Conservation (phyloP, 352 stramenopile species). For the Pythium rhizo-oryzae region DNA sequence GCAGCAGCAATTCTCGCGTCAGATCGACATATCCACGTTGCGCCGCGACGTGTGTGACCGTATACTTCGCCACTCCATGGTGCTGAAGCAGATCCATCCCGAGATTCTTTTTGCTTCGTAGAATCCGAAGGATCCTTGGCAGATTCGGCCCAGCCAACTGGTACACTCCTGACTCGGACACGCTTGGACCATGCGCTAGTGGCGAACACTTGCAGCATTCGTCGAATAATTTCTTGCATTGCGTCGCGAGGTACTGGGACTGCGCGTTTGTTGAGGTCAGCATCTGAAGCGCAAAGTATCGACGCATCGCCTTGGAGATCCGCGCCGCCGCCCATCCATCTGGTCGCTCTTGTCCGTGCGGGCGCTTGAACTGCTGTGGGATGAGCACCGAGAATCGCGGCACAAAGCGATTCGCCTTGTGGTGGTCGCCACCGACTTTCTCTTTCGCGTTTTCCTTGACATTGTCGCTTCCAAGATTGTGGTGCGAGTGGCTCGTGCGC, state of each 20-base stretch:
- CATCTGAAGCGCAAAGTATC: slow-evolving; percentile 54
- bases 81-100: slow-evolving; percentile 66
- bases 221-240: slow-evolving; percentile 76
- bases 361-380: slow-evolving; percentile 36
- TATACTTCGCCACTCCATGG: slow-evolving; percentile 69
- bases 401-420: slow-evolving; percentile 21
- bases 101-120: slow-evolving; percentile 56
- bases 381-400: slow-evolving; percentile 41
- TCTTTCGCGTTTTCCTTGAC: slow-evolving; percentile 1
- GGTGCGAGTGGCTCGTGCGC: slow-evolving; percentile 5
- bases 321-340: slow-evolving; percentile 61
- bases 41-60: slow-evolving; percentile 54
- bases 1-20: slow-evolving; percentile 51
- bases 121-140: slow-evolving; percentile 58
- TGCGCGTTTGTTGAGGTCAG: slow-evolving; percentile 39
- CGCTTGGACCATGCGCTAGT: slow-evolving; percentile 50
- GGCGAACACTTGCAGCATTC: slow-evolving; percentile 74
- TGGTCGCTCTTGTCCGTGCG: slow-evolving; percentile 34
- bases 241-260: slow-evolving; percentile 49
- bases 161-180: slow-evolving; percentile 61
- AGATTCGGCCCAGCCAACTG: slow-evolving; percentile 70
- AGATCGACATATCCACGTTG: slow-evolving; percentile 78
- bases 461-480: not conserved
- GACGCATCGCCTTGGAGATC: slow-evolving; percentile 60
- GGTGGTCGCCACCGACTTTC: not conserved